Evolutionary conservation across 108 stramenopile species (phyloP), one percentile per base, ranked within the genome.

Genomic region (Epithemia pelagica): DNA sequence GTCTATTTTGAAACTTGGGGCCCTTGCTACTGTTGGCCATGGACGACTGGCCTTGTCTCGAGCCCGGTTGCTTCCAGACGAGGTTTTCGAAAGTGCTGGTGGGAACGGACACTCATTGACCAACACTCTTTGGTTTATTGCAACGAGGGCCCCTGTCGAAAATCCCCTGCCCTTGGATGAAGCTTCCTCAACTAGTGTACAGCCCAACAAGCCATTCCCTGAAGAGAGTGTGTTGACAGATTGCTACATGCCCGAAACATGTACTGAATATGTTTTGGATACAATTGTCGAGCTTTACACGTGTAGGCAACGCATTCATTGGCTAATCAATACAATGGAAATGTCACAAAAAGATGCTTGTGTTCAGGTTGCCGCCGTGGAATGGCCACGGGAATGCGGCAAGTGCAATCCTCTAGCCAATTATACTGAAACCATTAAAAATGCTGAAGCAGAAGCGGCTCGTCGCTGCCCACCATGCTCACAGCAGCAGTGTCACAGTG

Each of bases 51-150:
- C 91, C 29, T 59, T 77, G 21, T 37, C 73, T 28, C 67, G 75
- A 27, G 68, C 74, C 27, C 59, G 64, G 37, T 66, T 73, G 25
- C 64, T 90, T 20, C 84, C 88, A 20, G 52, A 68, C 21, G 70
- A 77, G 20, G 73, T 79, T 10, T 94, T 82, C 55, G 53, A 69
- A 22, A 80, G 82, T 54, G 81, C 90, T 54, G 92, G 89, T 32
- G 89, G 86, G 18, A 78, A 83, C 52, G 90, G 90, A 19, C 83
- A 91, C 54, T 88, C 90, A 22, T 32, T 65, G 58, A 78, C 82
- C 19, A 91, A 91, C 72, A 88, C 85, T 28, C 61, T 91, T 10
- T 91, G 90, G 90, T 88, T 82, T 37, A 79, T 88, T 62, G 73
- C 85, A 1, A 91, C 90, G 20, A 68, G 90, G 18, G 83, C 84